Conservation (phyloP, 2,329 filamentous ascomycete species). For the Septoria petroselini region DNA sequence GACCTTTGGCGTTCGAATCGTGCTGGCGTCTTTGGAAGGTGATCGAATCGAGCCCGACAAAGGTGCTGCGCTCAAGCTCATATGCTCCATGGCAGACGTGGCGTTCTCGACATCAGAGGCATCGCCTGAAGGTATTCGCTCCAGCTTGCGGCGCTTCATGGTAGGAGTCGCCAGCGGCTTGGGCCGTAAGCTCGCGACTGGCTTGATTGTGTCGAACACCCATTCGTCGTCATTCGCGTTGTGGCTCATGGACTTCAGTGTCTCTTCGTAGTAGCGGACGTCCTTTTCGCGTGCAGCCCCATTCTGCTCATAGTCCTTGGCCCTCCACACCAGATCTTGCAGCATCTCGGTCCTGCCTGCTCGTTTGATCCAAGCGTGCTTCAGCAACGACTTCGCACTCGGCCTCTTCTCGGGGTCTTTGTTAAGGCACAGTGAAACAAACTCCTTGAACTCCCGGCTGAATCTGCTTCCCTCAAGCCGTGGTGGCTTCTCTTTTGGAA, state of each 20-base stretch:
- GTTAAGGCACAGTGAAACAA: slow-evolving; percentile 82
- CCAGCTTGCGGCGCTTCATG: slow-evolving; percentile 48
- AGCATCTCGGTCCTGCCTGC: slow-evolving; percentile 86
- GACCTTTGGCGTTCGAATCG: slow-evolving; percentile 40
- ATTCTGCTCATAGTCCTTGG: slow-evolving; percentile 72
- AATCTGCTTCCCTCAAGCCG: slow-evolving; percentile 68
- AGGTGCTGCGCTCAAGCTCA: slow-evolving; percentile 47
- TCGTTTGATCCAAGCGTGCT: slow-evolving; percentile 80
- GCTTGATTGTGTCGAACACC: slow-evolving; percentile 92
- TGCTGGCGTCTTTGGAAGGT: slow-evolving; percentile 34
- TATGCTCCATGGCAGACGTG: slow-evolving; percentile 41
- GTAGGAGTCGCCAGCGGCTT: slow-evolving; percentile 44
- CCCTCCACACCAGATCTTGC: slow-evolving; percentile 80
- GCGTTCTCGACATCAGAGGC: slow-evolving; percentile 36
- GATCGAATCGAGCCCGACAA: slow-evolving; percentile 31
- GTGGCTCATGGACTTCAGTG: slow-evolving; percentile 53
- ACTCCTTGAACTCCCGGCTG: slow-evolving; percentile 79
- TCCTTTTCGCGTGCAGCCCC: slow-evolving; percentile 41
- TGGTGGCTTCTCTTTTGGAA: slow-evolving; percentile 83
- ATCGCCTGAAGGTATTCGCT: slow-evolving; percentile 45
- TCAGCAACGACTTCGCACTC: slow-evolving; percentile 79
- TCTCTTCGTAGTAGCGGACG: slow-evolving; percentile 89
- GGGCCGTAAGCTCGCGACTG: slow-evolving; percentile 55
- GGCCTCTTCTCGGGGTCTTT: slow-evolving; percentile 86
- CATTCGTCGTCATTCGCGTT: slow-evolving; percentile 76